Evolutionary conservation across 1,139 yeast species (phyloP).

Genomic region (Debaryomyces udenii): DNA sequence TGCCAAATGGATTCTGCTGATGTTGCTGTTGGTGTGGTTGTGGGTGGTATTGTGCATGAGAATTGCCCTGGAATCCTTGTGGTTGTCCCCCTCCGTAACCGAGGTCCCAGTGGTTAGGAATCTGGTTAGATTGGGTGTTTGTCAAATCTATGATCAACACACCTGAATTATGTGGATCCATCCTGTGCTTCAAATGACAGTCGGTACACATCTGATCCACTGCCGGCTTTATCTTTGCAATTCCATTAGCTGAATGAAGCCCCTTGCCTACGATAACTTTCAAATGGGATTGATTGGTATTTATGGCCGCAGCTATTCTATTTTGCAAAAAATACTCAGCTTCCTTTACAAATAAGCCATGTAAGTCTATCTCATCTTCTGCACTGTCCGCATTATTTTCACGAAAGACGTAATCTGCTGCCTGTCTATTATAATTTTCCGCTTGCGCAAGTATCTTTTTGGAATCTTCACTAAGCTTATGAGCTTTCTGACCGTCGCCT

Average conservation of each 20-base stretch:
- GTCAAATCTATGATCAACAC: constrained; percentile 72
- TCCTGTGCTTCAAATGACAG: constrained; percentile 58
- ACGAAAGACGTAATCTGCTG: constrained; percentile 88
- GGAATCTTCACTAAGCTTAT: constrained; percentile 69
- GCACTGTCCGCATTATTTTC: constrained; percentile 87
- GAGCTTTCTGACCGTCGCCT: constrained; percentile 77
- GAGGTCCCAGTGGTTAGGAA: constrained; percentile 54
- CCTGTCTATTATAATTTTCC: constrained; percentile 71
- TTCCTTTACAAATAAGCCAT: constrained; percentile 88
- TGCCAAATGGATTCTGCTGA: constrained; percentile 21
- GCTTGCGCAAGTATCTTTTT: constrained; percentile 62
- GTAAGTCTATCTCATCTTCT: constrained; percentile 86
- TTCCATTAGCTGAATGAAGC: constrained; percentile 74
- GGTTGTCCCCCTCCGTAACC: constrained; percentile 26
- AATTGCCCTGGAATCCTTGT: constrained; percentile 29
- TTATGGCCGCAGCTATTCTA: constrained; percentile 67
- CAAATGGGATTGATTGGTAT: constrained; percentile 58
- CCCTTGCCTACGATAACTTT: constrained; percentile 95
- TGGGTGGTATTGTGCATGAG: constrained; percentile 26
- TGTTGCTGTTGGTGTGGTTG: constrained; percentile 21
- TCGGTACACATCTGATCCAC: constrained; percentile 75
- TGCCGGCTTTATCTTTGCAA: constrained; percentile 90
- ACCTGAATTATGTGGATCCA: constrained; percentile 76
- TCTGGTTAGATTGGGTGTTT: constrained; percentile 39
- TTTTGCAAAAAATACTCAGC: constrained; percentile 77